phyloP scores from a whole-genome alignment of 441 rosid genomes.

The Syzygium syzygioides region DNA sequence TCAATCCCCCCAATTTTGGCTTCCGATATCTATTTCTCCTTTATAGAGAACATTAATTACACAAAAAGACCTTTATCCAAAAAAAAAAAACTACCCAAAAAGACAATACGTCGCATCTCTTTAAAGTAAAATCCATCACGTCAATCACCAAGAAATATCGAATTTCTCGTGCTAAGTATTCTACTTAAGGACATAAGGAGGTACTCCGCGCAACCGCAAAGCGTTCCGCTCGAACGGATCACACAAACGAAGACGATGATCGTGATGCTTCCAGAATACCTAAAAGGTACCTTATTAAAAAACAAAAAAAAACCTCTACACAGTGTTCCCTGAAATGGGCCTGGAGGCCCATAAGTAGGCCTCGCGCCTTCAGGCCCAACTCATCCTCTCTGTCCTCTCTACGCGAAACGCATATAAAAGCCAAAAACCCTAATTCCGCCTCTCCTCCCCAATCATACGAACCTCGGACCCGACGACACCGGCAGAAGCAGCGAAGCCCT shows the following conservation, averaged over 20 bases:
- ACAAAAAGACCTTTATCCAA: no score
- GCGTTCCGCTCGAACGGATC: neutral
- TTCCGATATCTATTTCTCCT: neutral
- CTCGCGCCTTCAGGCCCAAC: neutral
- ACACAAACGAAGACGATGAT: neutral
- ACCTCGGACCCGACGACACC: neutral
- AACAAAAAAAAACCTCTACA: accelerated
- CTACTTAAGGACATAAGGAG: neutral
- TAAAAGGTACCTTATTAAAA: no score
- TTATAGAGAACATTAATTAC: neutral
- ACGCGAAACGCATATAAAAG: accelerated
- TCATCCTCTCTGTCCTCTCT: neutral
- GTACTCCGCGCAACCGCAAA: neutral
- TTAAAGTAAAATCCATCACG: neutral
- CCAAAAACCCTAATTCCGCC: neutral
- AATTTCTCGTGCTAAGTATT: neutral
- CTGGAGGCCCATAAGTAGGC: neutral
- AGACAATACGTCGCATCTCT: neutral
- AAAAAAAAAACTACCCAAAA: no score
- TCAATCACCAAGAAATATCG: neutral
- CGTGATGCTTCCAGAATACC: neutral
- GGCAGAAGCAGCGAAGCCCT: neutral
- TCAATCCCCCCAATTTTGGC: neutral
- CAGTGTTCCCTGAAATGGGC: neutral
- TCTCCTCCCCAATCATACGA: neutral